These are phyloP conservation scores for Metschnikowia baotianmanensis DNA, from an alignment of 805 yeast species.

Conservation along the genomic window DNA sequence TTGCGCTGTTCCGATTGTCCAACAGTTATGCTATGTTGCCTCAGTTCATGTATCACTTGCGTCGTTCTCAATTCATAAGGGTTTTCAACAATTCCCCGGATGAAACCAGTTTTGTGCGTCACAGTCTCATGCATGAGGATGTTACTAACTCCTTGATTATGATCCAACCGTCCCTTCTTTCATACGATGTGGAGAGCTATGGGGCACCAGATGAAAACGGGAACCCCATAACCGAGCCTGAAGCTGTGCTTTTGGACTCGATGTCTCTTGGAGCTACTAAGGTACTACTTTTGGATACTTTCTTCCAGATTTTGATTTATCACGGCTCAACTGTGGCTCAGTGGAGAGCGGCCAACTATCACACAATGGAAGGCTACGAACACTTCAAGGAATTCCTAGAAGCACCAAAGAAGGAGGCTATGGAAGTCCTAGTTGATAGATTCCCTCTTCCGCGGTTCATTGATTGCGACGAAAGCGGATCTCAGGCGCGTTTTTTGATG, in stretches of 20 bases:
- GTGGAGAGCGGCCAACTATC: constrained; percentile 66
- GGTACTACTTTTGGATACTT: constrained; percentile 61
- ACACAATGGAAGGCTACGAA: constrained; percentile 56
- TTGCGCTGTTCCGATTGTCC: constrained; percentile 50
- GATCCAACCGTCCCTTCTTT: constrained; percentile 67
- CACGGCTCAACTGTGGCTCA: constrained; percentile 67
- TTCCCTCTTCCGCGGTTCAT: constrained; percentile 72
- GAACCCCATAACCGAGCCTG: constrained; percentile 45
- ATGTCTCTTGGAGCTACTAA: constrained; percentile 56
- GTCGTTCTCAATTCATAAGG: constrained; percentile 64
- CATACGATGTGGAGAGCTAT: constrained; percentile 48
- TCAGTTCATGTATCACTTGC: constrained; percentile 63
- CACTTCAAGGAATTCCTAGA: constrained; percentile 59
- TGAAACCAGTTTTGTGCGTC: constrained; percentile 65
- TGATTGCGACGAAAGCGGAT: constrained; percentile 74
- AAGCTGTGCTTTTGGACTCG: constrained; percentile 63
- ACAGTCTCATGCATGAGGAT: constrained; percentile 60
- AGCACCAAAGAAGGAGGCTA: constrained; percentile 63
- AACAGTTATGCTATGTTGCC: constrained; percentile 54
- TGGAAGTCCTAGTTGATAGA: constrained; percentile 60
- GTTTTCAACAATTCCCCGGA: constrained; percentile 72
- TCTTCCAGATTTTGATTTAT: constrained; percentile 64
- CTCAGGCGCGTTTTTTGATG: constrained; percentile 69
- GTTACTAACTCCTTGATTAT: constrained; percentile 57
- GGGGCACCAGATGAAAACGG: constrained; percentile 36